A percentile compares a stretch with the other conserved stretches of the same genome.
These are phyloP conservation scores for Halophytophthora polymorphica DNA, from an alignment of 352 stramenopile species.

Conservation along the genomic window DNA sequence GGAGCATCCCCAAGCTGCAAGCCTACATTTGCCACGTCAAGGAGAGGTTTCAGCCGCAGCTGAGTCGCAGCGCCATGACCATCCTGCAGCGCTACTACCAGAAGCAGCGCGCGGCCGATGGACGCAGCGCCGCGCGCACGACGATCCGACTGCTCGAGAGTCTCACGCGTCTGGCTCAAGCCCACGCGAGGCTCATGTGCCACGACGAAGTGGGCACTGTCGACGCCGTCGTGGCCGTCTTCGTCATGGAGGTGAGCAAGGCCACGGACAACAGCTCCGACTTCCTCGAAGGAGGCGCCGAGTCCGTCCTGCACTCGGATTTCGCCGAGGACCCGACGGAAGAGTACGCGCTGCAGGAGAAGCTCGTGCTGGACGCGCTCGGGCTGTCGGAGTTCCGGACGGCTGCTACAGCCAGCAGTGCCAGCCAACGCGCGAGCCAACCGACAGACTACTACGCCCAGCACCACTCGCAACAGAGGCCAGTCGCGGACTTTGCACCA, in stretches of 20 bases:
- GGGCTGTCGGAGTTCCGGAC: conserved; percentile 52
- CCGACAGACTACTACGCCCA: conserved; percentile 1
- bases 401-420: not conserved
- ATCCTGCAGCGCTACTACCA: conserved; percentile 93
- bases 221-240: conserved; percentile 78
- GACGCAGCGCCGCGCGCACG: conserved; percentile 67
- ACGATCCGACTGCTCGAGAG: conserved; percentile 95
- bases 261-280: conserved; percentile 56
- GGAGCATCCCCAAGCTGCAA: conserved; percentile 89
- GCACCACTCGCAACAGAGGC: too few species aligned
- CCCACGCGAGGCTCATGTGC: conserved; percentile 87
- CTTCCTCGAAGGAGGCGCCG: conserved; percentile 48
- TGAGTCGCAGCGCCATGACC: conserved; percentile 76
- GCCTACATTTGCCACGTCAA: conserved; percentile 93
- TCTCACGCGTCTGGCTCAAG: conserved; percentile 90
- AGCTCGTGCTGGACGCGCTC: conserved; percentile 70
- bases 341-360: conserved; percentile 70
- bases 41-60: conserved; percentile 78
- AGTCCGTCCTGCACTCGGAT: conserved; percentile 69
- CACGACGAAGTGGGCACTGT: conserved; percentile 61
- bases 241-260: conserved; percentile 77
- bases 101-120: conserved; percentile 60
- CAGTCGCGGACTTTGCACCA: too few species aligned
- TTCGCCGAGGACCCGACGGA: conserved; percentile 54
- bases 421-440: conserved; percentile 1